These are phyloP conservation scores for Blastocystis hominis DNA, from an alignment of 352 stramenopile species.

Conservation along the genomic window DNA sequence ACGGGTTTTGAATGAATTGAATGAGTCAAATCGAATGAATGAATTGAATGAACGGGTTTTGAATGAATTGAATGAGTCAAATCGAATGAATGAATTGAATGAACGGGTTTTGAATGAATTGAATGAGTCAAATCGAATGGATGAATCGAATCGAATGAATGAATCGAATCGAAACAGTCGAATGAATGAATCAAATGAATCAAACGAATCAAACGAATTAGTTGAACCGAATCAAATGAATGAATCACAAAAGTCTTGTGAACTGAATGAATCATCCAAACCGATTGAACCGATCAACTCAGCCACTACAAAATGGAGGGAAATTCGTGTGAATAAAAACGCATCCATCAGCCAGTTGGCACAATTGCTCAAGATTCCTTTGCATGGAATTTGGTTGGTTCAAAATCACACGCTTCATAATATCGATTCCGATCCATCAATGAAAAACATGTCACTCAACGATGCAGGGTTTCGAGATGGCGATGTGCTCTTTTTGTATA, in stretches of 20 bases:
- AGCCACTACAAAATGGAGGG: no score
- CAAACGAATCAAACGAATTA: no score
- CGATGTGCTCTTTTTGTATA: background rate
- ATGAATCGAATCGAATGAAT: background rate
- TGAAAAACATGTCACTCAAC: background rate
- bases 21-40: background rate
- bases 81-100: background rate
- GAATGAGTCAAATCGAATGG: no score
- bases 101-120: background rate
- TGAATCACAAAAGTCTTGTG: no score
- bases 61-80: background rate
- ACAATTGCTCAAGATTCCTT: no score
- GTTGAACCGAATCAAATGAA: no score
- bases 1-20: background rate
- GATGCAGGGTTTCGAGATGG: background rate
- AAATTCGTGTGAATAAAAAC: no score
- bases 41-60: background rate
- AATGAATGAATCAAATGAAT: no score
- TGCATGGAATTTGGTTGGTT: background rate
- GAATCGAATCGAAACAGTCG: background rate
- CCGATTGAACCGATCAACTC: no score
- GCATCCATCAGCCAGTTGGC: no score
- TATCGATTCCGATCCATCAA: background rate
- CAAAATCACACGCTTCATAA: background rate
- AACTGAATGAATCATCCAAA: no score